A percentile compares a stretch with the other conserved stretches of the same genome.
Evolutionary conservation across 202 grass and related monocot species (phyloP).

Genomic region (Digitaria exilis): DNA sequence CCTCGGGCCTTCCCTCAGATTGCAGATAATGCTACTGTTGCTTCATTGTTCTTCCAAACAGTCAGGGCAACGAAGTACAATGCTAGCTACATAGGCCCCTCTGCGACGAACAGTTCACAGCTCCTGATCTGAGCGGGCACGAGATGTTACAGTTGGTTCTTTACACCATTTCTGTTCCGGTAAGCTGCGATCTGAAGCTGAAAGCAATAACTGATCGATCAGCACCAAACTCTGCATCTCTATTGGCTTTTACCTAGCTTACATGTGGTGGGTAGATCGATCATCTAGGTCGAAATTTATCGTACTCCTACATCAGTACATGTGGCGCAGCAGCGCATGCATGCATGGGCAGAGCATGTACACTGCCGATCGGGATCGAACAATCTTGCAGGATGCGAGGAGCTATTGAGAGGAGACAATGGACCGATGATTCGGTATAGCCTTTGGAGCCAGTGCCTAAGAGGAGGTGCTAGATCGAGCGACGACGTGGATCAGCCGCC

Average conservation of each 20-base stretch:
- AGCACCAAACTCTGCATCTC: neutral
- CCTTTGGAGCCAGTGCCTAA: neutral
- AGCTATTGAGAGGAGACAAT: too few species aligned
- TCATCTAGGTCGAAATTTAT: too few species aligned
- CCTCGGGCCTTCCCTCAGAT: neutral
- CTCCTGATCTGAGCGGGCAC: conserved; percentile 30
- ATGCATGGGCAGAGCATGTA: too few species aligned
- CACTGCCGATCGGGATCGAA: neutral
- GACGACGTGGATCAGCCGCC: too few species aligned
- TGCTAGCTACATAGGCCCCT: conserved; percentile 19
- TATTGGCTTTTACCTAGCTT: neutral
- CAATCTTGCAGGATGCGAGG: neutral
- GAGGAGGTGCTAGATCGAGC: neutral
- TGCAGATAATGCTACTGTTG: neutral
- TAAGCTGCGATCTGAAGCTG: neutral
- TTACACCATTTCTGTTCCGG: neutral
- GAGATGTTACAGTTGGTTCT: neutral
- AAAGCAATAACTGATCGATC: neutral
- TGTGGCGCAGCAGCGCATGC: too few species aligned
- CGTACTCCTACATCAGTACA: too few species aligned
- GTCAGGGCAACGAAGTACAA: conserved; percentile 32
- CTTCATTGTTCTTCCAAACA: conserved; percentile 18
- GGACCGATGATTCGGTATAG: neutral
- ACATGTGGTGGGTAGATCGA: neutral
- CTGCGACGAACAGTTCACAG: neutral